Base-by-base conservation (phyloP, 441 rosid species). In the Aquilaria agallochum region DNA sequence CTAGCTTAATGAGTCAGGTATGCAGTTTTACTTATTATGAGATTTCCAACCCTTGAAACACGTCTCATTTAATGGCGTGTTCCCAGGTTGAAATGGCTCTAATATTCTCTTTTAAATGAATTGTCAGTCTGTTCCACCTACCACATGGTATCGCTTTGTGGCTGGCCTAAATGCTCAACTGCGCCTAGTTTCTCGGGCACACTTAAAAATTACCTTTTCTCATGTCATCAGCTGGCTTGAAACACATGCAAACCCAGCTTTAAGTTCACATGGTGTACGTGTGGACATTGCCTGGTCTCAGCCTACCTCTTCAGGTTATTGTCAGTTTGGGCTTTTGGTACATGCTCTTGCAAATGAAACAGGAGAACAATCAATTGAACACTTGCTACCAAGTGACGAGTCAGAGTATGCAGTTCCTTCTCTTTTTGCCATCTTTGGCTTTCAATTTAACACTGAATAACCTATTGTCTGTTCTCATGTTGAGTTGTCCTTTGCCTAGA, bases 151-250 rank as follows among this genome's bases (percentile, higher is more conserved):
- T 66, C 95, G 96, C 15, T 73, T 92, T 58, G 89, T 83, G 14
- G 96, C 97, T 55, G 97, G 97, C 76, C 69, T 92, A 60, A 92
- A 89, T 72, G 92, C 90, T 62, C 97, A 89, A 73, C 78, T 92
- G 57, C 95, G 96, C 63, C 72, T 92, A 58, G 94, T 89, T 70
- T 79, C 81, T 63, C 70, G 60, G 62, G 95, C 96, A 69, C 81
- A 80, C 58, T 59, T 92, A 47, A 85, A 82, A 79, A 75, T 79
- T 50, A 87, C 96, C 54, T 81, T 89, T 60, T 68, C 88, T 62
- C 83, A 77, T 68, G 87, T 89, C 61, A 67, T 89, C 69, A 78
- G 76, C 78, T 92, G 97, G 97, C 85, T 92, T 75, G 95, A 87
- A 72, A 86, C 92, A 48, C 92, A 89, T 83, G 97, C 88, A 67